Base-by-base conservation (phyloP, 176 grass and related monocot species). In the Stipa capillata region DNA sequence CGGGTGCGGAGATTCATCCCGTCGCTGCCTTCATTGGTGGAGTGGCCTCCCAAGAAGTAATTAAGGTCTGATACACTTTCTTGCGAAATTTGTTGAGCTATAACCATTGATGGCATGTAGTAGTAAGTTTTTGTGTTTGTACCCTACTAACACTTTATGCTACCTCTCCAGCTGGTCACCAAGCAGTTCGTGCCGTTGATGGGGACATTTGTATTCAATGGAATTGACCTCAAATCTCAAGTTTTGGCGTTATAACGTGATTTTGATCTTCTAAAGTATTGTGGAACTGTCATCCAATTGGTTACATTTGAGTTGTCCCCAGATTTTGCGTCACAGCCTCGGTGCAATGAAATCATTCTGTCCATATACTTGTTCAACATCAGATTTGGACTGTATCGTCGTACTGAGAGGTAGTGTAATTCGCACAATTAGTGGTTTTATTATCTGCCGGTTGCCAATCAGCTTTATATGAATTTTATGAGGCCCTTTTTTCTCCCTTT, bases 201-300 rank as follows among this genome's bases (percentile, higher is more conserved):
- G 16, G 92, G 92, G 41, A 94, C 85, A 60, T 90, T 97, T 68
- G 67, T 97, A 75, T 92, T 97, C 73, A 92, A 97, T 13, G 95
- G 95, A 60, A 97, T 97, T 20, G 95, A 94, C 84, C 95, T 92
- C 48, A 94, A 92, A 83, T 97, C 91, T 29, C 95, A 94, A 86
- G 92, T 94, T 73, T 81, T 94, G 67, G 6, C 37, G 18, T 49
- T 94, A 79, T 94, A 90, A 78, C 34, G 23, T 84, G 23, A 36
- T 73, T 74, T 9, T 32, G 18, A 42, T 57, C 37, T 54, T 54
- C 35, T 44, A 56, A 27, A 57, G 27, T 35, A 31, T 44, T 18
- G 2, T 4, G 2, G 35, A 45, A 16, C 1, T 5, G 56, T 76
- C 23, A 9, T 20, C 39, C 18, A 49, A 24, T 45, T 25, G 51